phyloP scores from a whole-genome alignment of 495 filamentous ascomycete genomes.

The Lasiosphaeris hirsuta region DNA sequence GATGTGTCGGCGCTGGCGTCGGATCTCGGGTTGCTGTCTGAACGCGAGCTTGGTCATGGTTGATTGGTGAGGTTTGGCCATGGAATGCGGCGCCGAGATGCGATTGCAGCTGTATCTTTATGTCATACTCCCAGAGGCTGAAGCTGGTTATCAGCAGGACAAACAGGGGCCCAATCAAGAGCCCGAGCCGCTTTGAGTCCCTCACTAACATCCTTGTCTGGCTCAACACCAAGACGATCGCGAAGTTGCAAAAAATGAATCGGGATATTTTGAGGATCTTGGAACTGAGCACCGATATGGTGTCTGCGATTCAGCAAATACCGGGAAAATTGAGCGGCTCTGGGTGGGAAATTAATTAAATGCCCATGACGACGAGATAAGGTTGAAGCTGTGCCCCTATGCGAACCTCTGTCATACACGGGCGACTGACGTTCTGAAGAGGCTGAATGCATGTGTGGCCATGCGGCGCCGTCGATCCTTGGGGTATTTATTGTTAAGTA shows the following conservation, averaged over 20 bases:
- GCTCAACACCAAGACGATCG: neutral
- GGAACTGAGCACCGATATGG: neutral
- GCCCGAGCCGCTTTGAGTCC: constrained; percentile 29
- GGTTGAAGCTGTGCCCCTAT: too few species aligned
- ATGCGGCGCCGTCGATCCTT: too few species aligned
- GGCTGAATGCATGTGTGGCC: too few species aligned
- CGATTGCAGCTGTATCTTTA: neutral
- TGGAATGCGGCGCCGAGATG: constrained; percentile 7
- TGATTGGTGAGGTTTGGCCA: neutral
- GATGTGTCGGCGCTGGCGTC: neutral
- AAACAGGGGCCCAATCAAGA: constrained; percentile 25
- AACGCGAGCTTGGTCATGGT: too few species aligned
- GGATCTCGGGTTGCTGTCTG: too few species aligned
- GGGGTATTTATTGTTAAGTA: too few species aligned
- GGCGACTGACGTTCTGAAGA: too few species aligned
- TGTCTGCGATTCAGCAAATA: too few species aligned
- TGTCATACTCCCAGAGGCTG: constrained; percentile 20
- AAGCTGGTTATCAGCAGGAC: constrained; percentile 24
- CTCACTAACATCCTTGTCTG: constrained; percentile 26
- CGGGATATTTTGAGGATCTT: neutral
- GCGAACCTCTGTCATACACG: too few species aligned
- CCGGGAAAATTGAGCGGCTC: too few species aligned
- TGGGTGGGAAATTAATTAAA: too few species aligned
- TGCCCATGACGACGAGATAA: too few species aligned
- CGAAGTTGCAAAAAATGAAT: neutral